Conservation (phyloP, 805 yeast species). For the Brettanomyces anomalus region DNA sequence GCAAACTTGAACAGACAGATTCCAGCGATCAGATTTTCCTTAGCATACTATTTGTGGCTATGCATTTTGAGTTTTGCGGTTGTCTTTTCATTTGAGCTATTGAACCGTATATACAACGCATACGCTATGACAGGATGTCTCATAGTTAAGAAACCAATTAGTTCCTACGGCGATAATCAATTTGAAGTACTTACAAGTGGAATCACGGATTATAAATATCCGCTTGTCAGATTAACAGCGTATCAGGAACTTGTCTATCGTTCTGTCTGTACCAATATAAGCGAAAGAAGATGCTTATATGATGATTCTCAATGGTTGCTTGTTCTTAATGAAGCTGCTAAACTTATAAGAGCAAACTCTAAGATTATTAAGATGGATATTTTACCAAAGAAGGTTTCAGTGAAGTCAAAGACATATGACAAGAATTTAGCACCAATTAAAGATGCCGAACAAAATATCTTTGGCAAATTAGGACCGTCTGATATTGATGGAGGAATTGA, state of each 20-base stretch:
- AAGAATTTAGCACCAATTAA: background rate
- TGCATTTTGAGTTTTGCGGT: slow-evolving; percentile 22
- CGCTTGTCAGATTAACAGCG: slow-evolving; percentile 52
- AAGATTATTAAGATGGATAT: slow-evolving; percentile 16
- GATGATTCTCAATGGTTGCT: slow-evolving; percentile 42
- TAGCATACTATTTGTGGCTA: slow-evolving; percentile 22
- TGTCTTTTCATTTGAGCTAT: slow-evolving; percentile 41
- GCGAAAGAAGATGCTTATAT: slow-evolving; percentile 46
- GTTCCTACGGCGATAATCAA: slow-evolving; percentile 46
- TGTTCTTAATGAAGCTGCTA: slow-evolving; percentile 51
- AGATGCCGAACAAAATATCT: slow-evolving; percentile 1
- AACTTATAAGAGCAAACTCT: slow-evolving; percentile 36
- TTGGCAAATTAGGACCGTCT: slow-evolving; percentile 4
- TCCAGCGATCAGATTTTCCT: slow-evolving; percentile 31
- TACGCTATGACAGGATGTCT: slow-evolving; percentile 67
- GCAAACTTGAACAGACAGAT: slow-evolving; percentile 31
- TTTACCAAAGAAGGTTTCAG: slow-evolving; percentile 8
- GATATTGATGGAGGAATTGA: background rate
- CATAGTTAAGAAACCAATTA: slow-evolving; percentile 54
- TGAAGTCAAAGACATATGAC: background rate
- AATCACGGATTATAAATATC: slow-evolving; percentile 38
- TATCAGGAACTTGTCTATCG: slow-evolving; percentile 68
- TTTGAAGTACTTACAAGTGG: slow-evolving; percentile 53
- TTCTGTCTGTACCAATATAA: slow-evolving; percentile 38
- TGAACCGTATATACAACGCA: slow-evolving; percentile 51